Percentiles rank a stretch among this genome's conserved stretches.
Evolutionary conservation across 306 rosid genomes (phyloP).

Genomic region (Vigna hirtella): DNA sequence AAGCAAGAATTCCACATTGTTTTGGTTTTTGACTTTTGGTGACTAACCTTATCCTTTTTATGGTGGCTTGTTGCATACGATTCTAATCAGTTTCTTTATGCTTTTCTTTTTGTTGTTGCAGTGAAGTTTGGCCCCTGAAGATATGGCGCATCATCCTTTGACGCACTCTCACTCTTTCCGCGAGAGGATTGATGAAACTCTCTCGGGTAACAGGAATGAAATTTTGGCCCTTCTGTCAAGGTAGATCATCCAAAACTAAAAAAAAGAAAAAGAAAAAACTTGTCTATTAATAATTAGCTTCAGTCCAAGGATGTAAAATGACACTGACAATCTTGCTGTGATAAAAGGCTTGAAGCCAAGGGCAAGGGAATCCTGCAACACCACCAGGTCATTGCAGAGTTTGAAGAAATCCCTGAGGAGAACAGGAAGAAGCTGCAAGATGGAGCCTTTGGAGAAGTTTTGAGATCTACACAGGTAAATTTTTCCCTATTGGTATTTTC

Average conservation of each 20-base stretch:
- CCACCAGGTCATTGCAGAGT: constrained; percentile 85
- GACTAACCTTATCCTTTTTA: constrained; percentile 36
- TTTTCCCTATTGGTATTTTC: not conserved
- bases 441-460: constrained; percentile 80
- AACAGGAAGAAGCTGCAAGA: constrained; percentile 64
- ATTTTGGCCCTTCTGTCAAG: constrained; percentile 53
- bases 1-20: not conserved
- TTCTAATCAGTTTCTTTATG: constrained; percentile 17
- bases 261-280: not conserved
- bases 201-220: constrained; percentile 50
- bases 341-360: constrained; percentile 59
- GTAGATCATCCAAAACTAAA: constrained; percentile 12
- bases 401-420: constrained; percentile 83
- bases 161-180: constrained; percentile 50
- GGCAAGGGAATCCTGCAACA: constrained; percentile 95
- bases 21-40: constrained; percentile 42
- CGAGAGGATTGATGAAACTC: constrained; percentile 57
- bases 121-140: constrained; percentile 23
- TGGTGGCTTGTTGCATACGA: constrained; percentile 11
- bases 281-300: not conserved
- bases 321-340: constrained; percentile 7
- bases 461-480: constrained; percentile 76
- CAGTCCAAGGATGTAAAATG: constrained; percentile 26
- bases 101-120: not conserved
- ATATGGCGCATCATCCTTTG: constrained; percentile 46